Conservation (phyloP, 176 grass and related monocot species). For the Elaeis guineensis region DNA sequence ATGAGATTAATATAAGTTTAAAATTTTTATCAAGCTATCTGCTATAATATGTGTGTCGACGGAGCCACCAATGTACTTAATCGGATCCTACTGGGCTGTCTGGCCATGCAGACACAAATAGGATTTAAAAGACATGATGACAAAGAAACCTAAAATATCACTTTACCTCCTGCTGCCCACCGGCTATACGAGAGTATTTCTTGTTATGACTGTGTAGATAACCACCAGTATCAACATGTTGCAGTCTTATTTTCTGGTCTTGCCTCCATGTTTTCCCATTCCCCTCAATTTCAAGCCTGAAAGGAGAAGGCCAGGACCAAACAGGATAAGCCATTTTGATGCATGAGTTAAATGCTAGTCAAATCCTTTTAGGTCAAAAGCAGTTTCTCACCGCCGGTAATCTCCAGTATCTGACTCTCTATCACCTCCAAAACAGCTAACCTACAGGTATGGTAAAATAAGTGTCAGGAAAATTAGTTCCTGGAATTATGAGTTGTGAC, state of each 20-base stretch:
- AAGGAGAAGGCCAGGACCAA: not conserved
- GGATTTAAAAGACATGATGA: too few relatives aligned
- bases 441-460: slow-evolving; percentile 18
- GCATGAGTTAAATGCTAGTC: not conserved
- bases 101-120: too few relatives aligned
- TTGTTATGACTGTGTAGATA: slow-evolving; percentile 90
- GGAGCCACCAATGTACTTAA: too few relatives aligned
- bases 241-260: slow-evolving; percentile 63
- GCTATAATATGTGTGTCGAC: too few relatives aligned
- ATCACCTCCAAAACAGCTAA: slow-evolving; percentile 88
- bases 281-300: slow-evolving; percentile 72
- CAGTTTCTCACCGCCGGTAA: slow-evolving; percentile 57
- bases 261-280: slow-evolving; percentile 60
- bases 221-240: slow-evolving; percentile 66
- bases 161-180: slow-evolving; percentile 91
- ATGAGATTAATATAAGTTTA: too few relatives aligned
- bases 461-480: too few relatives aligned
- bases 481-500: too few relatives aligned
- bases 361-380: not conserved
- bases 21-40: too few relatives aligned
- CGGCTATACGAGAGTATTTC: slow-evolving; percentile 85
- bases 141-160: not conserved
- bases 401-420: slow-evolving; percentile 82
- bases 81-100: too few relatives aligned
- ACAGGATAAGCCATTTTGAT: slow-evolving; percentile 9